Conservation (phyloP, 768 basidiomycete species). For the Lepiota brunneoincarnata region DNA sequence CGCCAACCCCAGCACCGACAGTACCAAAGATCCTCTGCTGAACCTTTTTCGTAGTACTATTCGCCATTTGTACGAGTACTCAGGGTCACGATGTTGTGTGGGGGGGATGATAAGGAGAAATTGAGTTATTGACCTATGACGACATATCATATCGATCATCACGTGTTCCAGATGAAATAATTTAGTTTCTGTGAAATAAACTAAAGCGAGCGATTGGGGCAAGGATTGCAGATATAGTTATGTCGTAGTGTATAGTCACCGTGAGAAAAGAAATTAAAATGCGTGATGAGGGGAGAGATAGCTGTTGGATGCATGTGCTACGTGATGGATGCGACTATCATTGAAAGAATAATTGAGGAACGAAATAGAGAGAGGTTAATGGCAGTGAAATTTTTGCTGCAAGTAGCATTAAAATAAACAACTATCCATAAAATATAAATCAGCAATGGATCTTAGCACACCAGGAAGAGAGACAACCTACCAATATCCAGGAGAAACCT, state of each 20-base stretch:
- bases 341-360: no score
- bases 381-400: background rate
- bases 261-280: background rate
- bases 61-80: slow-evolving; percentile 28
- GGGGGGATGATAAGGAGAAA: no score
- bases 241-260: background rate
- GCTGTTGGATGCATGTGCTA: slow-evolving; percentile 3
- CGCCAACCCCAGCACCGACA: slow-evolving; percentile 17
- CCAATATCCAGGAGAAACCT: background rate
- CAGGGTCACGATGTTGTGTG: background rate
- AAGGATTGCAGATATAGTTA: background rate
- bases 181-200: background rate
- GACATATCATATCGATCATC: background rate
- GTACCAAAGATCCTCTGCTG: slow-evolving; percentile 72
- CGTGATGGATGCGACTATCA: background rate
- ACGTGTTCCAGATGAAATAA: background rate
- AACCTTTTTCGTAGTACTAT: slow-evolving; percentile 53
- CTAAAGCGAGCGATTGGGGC: background rate
- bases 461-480: background rate
- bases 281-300: background rate
- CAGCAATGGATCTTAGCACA: background rate
- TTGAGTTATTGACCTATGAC: background rate
- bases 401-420: background rate
- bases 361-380: background rate
- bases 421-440: background rate